phyloP scores from a whole-genome alignment of 1,139 yeast genomes.

The Geotrichum restrictum region DNA sequence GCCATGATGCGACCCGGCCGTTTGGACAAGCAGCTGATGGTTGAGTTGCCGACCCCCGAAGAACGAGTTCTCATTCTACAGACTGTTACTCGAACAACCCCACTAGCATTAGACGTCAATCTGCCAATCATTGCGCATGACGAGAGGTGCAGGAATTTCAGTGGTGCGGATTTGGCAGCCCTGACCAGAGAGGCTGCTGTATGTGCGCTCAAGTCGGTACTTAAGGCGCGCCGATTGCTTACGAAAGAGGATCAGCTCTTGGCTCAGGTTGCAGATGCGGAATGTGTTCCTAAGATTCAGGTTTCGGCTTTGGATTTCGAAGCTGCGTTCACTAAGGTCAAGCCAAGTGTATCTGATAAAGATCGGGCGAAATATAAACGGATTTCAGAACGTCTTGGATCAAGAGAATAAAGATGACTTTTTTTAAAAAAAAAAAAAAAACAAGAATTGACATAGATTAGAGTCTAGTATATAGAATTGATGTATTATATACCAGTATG shows the following conservation, averaged over 20 bases:
- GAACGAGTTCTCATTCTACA: conserved; percentile 79
- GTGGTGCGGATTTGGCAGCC: conserved; percentile 95
- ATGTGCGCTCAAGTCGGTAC: conserved; percentile 61
- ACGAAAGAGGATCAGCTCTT: conserved; percentile 5
- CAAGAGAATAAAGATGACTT: conserved; percentile 27
- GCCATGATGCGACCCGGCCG: conserved; percentile 98
- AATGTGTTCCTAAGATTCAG: conserved; percentile 37
- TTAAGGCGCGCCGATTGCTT: conserved; percentile 32
- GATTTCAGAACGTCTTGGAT: conserved; percentile 25
- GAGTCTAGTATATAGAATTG: no score
- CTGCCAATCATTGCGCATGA: conserved; percentile 62
- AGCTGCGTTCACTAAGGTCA: conserved; percentile 65
- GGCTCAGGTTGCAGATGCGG: conserved; percentile 35
- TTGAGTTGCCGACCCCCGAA: conserved; percentile 73
- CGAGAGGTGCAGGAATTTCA: conserved; percentile 77
- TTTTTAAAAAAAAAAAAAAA: not conserved
- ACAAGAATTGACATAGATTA: no score
- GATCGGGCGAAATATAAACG: conserved; percentile 74
- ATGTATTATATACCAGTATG: no score
- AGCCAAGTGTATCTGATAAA: conserved; percentile 86
- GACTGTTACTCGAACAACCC: conserved; percentile 74
- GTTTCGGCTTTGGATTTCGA: conserved; percentile 68
- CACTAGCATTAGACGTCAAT: conserved; percentile 62
- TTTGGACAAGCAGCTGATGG: conserved; percentile 85
- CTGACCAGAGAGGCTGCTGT: conserved; percentile 92